Evolutionary conservation across 2,329 filamentous ascomycete genomes (phyloP).

Genomic region (Akanthomyces dipterigenus): DNA sequence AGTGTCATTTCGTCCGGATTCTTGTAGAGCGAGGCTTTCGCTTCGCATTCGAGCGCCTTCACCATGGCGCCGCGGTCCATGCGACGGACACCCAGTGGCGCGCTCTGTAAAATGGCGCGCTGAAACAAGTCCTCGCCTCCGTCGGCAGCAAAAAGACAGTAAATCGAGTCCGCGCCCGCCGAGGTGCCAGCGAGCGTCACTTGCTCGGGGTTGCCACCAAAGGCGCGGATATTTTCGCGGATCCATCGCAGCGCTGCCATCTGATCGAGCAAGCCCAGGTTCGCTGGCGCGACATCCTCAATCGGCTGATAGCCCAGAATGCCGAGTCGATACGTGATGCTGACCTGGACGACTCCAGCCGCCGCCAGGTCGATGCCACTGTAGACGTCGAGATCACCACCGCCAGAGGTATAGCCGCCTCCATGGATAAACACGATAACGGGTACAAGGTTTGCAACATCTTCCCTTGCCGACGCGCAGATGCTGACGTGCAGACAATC

Average conservation of each 20-base stretch:
- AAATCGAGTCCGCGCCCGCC: slow-evolving; percentile 46
- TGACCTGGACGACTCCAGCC: slow-evolving; percentile 20
- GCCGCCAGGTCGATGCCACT: slow-evolving; percentile 6
- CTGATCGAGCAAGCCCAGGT: slow-evolving; percentile 55
- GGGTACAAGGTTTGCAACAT: slow-evolving; percentile 11
- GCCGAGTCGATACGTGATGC: slow-evolving; percentile 27
- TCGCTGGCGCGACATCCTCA: slow-evolving; percentile 26
- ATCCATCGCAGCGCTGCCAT: slow-evolving; percentile 54
- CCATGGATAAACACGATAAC: slow-evolving; percentile 24
- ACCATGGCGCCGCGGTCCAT: slow-evolving; percentile 11
- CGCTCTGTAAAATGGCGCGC: slow-evolving; percentile 15
- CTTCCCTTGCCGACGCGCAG: slow-evolving; percentile 1
- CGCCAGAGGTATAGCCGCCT: slow-evolving; percentile 17
- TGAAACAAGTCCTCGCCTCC: slow-evolving; percentile 12
- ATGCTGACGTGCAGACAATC: slow-evolving; percentile 16
- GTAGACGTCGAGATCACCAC: slow-evolving; percentile 13
- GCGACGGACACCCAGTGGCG: slow-evolving; percentile 12
- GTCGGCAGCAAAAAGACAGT: slow-evolving; percentile 13
- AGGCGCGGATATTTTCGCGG: slow-evolving; percentile 54
- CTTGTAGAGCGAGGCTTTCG: not conserved
- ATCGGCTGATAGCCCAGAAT: slow-evolving; percentile 31
- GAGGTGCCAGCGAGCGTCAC: slow-evolving; percentile 59
- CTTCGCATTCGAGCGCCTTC: not conserved
- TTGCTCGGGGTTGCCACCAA: slow-evolving; percentile 57
- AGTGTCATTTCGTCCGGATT: not conserved